Evolutionary conservation across 108 stramenopile species (phyloP).

Genomic region (Nitzschia palea): DNA sequence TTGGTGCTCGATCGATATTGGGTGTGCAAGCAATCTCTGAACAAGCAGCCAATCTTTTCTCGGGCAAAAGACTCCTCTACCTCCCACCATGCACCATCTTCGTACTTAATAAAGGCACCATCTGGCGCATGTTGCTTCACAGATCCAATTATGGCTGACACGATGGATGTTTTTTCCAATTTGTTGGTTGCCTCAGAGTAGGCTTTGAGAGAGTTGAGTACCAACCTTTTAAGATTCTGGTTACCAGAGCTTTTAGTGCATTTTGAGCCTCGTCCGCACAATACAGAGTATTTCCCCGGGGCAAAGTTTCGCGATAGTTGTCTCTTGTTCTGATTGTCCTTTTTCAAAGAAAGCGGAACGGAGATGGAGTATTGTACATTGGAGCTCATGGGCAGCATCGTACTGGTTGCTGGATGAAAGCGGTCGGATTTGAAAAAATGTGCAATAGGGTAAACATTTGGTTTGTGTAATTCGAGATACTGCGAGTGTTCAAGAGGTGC

Average conservation of each 20-base stretch:
- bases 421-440: too few species aligned
- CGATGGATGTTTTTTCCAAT: conserved; percentile 27
- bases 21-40: conserved; percentile 21
- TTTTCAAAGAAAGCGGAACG: too few species aligned
- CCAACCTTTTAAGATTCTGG: conserved; percentile 5
- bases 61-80: conserved; percentile 28
- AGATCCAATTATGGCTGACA: conserved; percentile 14
- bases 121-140: conserved; percentile 13
- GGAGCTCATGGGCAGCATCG: too few species aligned
- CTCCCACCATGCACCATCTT: conserved; percentile 32
- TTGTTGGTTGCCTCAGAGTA: conserved; percentile 21
- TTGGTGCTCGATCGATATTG: conserved; percentile 33
- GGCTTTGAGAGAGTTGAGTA: conserved; percentile 14
- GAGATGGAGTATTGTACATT: too few species aligned
- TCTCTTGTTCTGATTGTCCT: too few species aligned
- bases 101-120: conserved; percentile 26
- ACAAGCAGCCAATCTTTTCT: conserved; percentile 34
- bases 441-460: too few species aligned
- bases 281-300: conserved; percentile 17
- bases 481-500: too few species aligned
- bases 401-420: too few species aligned
- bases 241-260: conserved; percentile 23
- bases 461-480: too few species aligned
- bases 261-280: conserved; percentile 25
- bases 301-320: conserved; percentile 8